Evolutionary conservation across 2,329 filamentous ascomycete genomes (phyloP).

Genomic region (Monilinia vaccinii-corymbosi): DNA sequence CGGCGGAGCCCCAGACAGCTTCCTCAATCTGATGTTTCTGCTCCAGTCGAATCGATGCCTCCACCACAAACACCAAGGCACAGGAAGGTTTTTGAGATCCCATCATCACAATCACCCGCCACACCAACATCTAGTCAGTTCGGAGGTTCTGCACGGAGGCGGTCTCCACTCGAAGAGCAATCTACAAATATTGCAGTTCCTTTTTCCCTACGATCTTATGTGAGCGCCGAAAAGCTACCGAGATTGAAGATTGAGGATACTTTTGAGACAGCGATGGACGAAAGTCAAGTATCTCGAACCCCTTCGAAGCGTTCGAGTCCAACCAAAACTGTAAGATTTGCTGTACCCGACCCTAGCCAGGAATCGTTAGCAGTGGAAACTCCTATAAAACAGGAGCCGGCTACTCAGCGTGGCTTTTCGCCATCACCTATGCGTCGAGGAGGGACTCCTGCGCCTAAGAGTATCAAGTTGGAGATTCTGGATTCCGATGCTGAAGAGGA

Average conservation of each 20-base stretch:
- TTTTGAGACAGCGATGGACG: slow-evolving; percentile 18
- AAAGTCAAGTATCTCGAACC: slow-evolving; percentile 17
- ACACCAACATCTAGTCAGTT: slow-evolving; percentile 24
- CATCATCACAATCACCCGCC: slow-evolving; percentile 29
- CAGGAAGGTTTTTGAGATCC: slow-evolving; percentile 22
- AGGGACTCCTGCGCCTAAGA: background rate
- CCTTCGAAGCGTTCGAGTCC: slow-evolving; percentile 22
- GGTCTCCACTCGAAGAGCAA: slow-evolving; percentile 19
- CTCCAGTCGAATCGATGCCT: slow-evolving; percentile 12
- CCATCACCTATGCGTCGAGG: background rate
- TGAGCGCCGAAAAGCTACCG: slow-evolving; percentile 14
- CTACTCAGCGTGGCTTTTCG: background rate
- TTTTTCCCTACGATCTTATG: slow-evolving; percentile 11
- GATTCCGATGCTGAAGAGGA: slow-evolving; percentile 26
- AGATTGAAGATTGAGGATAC: slow-evolving; percentile 25
- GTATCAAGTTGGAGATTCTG: slow-evolving; percentile 19
- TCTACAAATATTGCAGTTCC: slow-evolving; percentile 22
- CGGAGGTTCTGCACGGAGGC: slow-evolving; percentile 11
- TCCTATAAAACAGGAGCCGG: background rate
- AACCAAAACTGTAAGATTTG: slow-evolving; percentile 25
- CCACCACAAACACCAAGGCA: slow-evolving; percentile 24
- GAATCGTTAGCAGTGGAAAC: slow-evolving; percentile 9
- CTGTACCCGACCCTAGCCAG: slow-evolving; percentile 9
- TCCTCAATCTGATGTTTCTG: background rate
- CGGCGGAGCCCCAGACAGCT: slow-evolving; percentile 1